These are phyloP conservation scores for Diaporthe sp. DNA, from an alignment of 2,329 filamentous ascomycete genomes.

Conservation along the genomic window DNA sequence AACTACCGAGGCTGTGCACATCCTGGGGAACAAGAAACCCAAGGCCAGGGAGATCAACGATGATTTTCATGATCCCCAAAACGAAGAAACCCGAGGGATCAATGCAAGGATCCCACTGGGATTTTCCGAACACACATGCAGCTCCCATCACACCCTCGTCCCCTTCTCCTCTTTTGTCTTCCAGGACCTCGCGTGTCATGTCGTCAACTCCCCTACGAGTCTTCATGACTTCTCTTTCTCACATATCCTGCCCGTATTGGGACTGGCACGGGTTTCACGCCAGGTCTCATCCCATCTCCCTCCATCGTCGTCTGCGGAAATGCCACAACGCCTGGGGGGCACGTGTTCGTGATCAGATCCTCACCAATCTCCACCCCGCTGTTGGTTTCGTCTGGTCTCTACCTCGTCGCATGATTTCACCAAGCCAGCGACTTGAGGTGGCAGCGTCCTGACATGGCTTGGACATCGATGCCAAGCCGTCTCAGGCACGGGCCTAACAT, in stretches of 20 bases:
- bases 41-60: neutral
- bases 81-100: slow-evolving; percentile 13
- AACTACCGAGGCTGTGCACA: neutral
- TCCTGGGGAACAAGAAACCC: neutral
- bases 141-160: neutral
- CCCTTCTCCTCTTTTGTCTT: neutral
- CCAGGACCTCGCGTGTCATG: neutral
- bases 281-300: slow-evolving; percentile 30
- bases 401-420: slow-evolving; percentile 33
- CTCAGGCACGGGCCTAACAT: neutral
- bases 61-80: slow-evolving; percentile 31
- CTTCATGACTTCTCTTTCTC: neutral
- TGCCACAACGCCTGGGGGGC: neutral
- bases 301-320: neutral
- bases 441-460: slow-evolving; percentile 19
- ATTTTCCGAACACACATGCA: neutral
- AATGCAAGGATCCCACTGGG: neutral
- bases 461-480: neutral
- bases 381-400: slow-evolving; percentile 37
- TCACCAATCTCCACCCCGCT: neutral
- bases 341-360: neutral
- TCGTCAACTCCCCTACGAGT: neutral
- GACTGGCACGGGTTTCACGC: slow-evolving; percentile 30
- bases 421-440: slow-evolving; percentile 25
- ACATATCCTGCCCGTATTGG: slow-evolving; percentile 12